Evolutionary conservation across 441 rosid genomes (phyloP), one percentile per base, ranked within the genome.

Genomic region (Populus hybrid): DNA sequence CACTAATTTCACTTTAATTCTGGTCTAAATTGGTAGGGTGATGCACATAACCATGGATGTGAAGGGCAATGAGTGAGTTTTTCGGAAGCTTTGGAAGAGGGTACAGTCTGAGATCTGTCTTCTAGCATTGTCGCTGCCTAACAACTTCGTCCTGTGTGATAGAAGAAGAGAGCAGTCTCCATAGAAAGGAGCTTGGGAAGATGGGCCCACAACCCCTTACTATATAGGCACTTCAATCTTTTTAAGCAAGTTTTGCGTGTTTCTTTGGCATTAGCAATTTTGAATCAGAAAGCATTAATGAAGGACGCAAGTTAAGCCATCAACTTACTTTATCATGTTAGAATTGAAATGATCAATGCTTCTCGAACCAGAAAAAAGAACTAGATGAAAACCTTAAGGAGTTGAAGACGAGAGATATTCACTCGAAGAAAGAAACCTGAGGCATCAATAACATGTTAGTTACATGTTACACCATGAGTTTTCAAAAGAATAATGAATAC

Each of bases 401-500:
- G 16, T 14, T 16, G 8, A 50, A 16, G 59, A 50, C n/a, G 5
- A 6, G 8, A 7, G 57, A 46, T 46, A 46, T 46, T 57, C 64
- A 20, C 23, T 57, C 20, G 64, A 57, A 57, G 64, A 57, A 57
- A 59, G 24, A 59, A 59, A 59, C 8, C 24, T 6, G 24, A n/a
- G 64, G 64, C 11, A 8, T 2, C 20, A 57, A 7, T 3, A 57
- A 57, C 9, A 2, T 21, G 10, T 2, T 57, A 20, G 10, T 20
- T 20, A 54, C 8, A 54, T 2, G 21, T 18, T 18, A 57, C 63
- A 20, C 73, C 38, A 18, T 32, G 10, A 54, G 57, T 70, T n/a
- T 66, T 77, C 73, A 87, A 86, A 78, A 80, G 81, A 80, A 75
- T 85, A 80, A 75, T 85, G 63, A 76, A 79, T 67, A 78, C 57